These are phyloP conservation scores for Trypanosoma platydactyli DNA, from an alignment of 208 protist genomes.

Conservation along the genomic window DNA sequence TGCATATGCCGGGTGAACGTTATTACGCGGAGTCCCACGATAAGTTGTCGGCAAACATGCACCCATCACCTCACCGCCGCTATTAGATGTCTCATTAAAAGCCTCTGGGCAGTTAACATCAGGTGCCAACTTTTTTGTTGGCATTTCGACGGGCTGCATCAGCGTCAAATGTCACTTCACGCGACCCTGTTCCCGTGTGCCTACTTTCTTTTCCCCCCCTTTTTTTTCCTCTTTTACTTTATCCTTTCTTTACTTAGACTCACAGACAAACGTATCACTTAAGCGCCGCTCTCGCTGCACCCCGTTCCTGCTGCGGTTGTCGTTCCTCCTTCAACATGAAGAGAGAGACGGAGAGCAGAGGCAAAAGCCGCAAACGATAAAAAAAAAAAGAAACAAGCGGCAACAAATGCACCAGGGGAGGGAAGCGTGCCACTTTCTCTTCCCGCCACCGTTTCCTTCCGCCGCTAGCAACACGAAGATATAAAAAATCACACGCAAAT, in stretches of 20 bases:
- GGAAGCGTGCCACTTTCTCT: too few relatives aligned
- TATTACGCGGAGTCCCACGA: neutral
- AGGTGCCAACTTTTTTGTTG: neutral
- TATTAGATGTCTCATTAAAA: neutral
- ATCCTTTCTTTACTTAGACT: constrained; percentile 9
- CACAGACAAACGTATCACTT: neutral
- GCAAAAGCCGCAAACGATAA: too few relatives aligned
- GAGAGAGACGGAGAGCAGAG: too few relatives aligned
- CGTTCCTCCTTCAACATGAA: too few relatives aligned
- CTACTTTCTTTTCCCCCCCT: neutral
- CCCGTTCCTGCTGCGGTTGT: too few relatives aligned
- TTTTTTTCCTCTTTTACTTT: neutral
- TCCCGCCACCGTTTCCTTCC: too few relatives aligned
- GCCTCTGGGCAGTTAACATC: neutral
- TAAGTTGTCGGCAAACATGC: neutral
- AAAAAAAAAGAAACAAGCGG: too few relatives aligned
- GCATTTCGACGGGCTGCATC: neutral
- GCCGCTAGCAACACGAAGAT: too few relatives aligned
- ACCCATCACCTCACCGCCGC: neutral
- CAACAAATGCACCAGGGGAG: too few relatives aligned
- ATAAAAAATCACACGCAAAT: neutral
- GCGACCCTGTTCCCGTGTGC: too few relatives aligned
- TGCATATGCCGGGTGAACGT: neutral
- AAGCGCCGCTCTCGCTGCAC: too few relatives aligned
- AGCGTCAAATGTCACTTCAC: too few relatives aligned